Evolutionary conservation across 139 green algal genomes (phyloP).

Genomic region (Astrephomene gubernaculifera): DNA sequence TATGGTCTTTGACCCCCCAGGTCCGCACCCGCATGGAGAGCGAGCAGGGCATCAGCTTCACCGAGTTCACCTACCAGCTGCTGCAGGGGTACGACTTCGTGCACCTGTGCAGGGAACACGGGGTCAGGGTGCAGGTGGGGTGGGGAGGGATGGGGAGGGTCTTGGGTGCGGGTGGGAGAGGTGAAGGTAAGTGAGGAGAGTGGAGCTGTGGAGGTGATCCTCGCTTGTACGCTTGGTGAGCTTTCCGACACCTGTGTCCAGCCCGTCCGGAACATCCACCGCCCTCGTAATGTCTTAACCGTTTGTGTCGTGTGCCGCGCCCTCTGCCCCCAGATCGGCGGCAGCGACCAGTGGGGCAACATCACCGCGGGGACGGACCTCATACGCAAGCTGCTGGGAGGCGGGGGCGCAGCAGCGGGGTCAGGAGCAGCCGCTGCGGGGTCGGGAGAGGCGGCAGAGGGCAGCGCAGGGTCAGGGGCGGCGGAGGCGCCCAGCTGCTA

Average conservation of each 20-base stretch:
- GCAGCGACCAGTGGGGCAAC: slow-evolving; percentile 99
- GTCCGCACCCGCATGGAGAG: slow-evolving; percentile 86
- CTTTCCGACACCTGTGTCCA: too few relatives aligned
- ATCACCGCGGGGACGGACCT: slow-evolving; percentile 95
- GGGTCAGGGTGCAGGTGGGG: slow-evolving; percentile 81
- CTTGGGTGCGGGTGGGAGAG: background rate
- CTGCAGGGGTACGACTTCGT: slow-evolving; percentile 98
- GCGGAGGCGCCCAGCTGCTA: slow-evolving; percentile 62
- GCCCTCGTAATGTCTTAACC: too few relatives aligned
- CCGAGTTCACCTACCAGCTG: slow-evolving; percentile 99
- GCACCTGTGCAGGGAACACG: slow-evolving; percentile 85
- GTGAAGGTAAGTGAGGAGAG: background rate
- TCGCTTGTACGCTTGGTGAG: too few relatives aligned
- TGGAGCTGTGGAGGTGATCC: too few relatives aligned
- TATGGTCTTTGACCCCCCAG: too few relatives aligned
- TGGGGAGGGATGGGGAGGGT: background rate
- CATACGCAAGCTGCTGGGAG: slow-evolving; percentile 75
- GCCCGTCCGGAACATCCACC: too few relatives aligned
- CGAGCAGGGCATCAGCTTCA: slow-evolving; percentile 91
- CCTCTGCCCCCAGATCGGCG: slow-evolving; percentile 57
- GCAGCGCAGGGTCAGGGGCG: too few relatives aligned
- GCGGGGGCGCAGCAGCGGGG: too few relatives aligned
- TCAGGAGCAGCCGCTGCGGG: too few relatives aligned
- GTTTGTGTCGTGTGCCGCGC: too few relatives aligned
- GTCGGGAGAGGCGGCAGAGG: too few relatives aligned